Evolutionary conservation across 495 filamentous ascomycete genomes (phyloP).

Genomic region (Penicillium herquei): DNA sequence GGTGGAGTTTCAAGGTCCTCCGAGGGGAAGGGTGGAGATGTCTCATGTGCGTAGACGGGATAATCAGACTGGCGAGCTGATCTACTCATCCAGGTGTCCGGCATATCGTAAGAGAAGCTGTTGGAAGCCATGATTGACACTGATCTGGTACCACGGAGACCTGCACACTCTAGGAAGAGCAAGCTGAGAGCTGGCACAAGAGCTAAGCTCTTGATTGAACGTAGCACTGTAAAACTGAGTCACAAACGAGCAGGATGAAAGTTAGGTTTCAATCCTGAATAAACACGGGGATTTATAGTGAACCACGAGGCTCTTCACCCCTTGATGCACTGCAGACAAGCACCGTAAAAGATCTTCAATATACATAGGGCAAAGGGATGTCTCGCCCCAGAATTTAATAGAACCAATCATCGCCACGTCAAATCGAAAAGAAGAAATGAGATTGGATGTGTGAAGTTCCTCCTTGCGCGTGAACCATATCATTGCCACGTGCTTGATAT

Average conservation of each 20-base stretch:
- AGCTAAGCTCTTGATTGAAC: too few relatives aligned
- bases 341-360: not conserved
- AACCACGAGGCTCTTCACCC: not conserved
- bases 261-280: too few relatives aligned
- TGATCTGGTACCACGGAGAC: too few relatives aligned
- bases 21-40: not conserved
- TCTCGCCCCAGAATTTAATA: conserved; percentile 1
- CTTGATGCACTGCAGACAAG: not conserved
- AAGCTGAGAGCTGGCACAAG: too few relatives aligned
- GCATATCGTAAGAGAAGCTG: not conserved
- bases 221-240: too few relatives aligned
- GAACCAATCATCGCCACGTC: not conserved
- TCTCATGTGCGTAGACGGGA: not conserved
- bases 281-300: not conserved
- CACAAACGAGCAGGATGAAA: too few relatives aligned
- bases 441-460: not conserved
- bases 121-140: not conserved
- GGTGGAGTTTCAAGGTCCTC: not conserved
- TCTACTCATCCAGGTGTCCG: not conserved
- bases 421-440: not conserved
- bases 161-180: too few relatives aligned
- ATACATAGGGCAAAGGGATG: not conserved
- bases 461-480: not conserved
- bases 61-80: not conserved
- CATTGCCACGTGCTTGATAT: not conserved